A percentile compares a stretch with the other conserved stretches of the same genome.
Conservation (phyloP, 495 filamentous ascomycete genomes). For the Neurospora africana region DNA sequence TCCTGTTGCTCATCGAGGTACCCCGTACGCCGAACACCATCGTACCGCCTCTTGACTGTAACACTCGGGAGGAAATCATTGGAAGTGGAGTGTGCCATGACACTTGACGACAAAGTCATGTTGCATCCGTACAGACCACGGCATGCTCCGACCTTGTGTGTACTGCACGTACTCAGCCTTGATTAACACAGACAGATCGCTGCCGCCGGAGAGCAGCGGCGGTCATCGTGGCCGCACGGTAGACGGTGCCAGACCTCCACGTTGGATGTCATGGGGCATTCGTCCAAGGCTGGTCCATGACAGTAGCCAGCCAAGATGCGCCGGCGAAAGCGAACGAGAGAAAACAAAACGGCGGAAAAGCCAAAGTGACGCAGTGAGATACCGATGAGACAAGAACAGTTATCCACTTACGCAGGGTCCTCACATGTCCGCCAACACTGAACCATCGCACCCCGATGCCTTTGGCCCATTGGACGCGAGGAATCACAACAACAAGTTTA, state of each 20-base stretch:
- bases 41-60: conserved; percentile 3
- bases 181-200: neutral
- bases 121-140: conserved; percentile 9
- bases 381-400: neutral
- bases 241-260: conserved; percentile 4
- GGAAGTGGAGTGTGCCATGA: conserved; percentile 13
- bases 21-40: conserved; percentile 1
- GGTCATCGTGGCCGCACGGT: conserved; percentile 5
- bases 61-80: conserved; percentile 16
- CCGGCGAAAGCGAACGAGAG: neutral
- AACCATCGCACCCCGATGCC: neutral
- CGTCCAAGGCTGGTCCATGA: neutral
- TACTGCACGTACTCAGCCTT: conserved; percentile 2
- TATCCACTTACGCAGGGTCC: neutral
- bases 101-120: conserved; percentile 6
- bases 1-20: conserved; percentile 4
- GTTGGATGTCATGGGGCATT: neutral
- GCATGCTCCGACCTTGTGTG: conserved; percentile 7
- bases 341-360: neutral
- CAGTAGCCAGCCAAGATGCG: neutral
- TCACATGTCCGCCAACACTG: neutral
- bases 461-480: neutral
- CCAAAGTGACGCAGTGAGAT: neutral
- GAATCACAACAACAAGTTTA: neutral
- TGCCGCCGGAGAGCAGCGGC: neutral